Percentiles rank a stretch among this genome's conserved stretches.
Conservation (phyloP, 495 filamentous ascomycete genomes). For the Zalerion maritima region DNA sequence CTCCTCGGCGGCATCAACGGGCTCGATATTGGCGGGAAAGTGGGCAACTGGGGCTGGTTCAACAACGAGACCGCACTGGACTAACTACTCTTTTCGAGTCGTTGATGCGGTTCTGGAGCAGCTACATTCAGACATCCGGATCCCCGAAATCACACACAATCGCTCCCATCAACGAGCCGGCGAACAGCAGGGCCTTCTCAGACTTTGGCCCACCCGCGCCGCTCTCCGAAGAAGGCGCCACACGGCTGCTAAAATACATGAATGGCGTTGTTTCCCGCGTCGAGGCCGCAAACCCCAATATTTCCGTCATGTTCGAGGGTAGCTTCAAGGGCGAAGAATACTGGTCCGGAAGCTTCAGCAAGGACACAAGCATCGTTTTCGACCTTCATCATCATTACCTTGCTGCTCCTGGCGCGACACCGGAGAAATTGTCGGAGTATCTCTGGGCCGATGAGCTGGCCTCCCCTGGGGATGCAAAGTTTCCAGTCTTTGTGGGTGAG, state of each 20-base stretch:
- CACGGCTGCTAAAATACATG: constrained; percentile 1
- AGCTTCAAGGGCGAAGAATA: no score
- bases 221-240: background rate
- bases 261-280: constrained; percentile 1
- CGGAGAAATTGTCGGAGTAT: background rate
- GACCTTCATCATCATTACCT: constrained; percentile 5
- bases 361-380: constrained; percentile 2
- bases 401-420: background rate
- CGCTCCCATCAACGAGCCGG: constrained; percentile 4
- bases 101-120: constrained; percentile 4
- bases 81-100: constrained; percentile 1
- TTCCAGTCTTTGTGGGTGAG: constrained; percentile 5
- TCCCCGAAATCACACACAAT: constrained; percentile 2
- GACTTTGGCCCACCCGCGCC: constrained; percentile 2
- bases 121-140: constrained; percentile 2
- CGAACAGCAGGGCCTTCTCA: constrained; percentile 2
- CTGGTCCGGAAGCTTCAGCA: constrained; percentile 1
- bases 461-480: constrained; percentile 3
- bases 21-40: constrained; percentile 2
- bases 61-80: background rate
- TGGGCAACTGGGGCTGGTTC: constrained; percentile 4
- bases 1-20: constrained; percentile 4
- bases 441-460: constrained; percentile 2
- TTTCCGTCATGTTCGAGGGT: constrained; percentile 4
- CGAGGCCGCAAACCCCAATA: background rate